Base-by-base conservation (phyloP, 2,329 filamentous ascomycete species). In the Cercospora zeina region DNA sequence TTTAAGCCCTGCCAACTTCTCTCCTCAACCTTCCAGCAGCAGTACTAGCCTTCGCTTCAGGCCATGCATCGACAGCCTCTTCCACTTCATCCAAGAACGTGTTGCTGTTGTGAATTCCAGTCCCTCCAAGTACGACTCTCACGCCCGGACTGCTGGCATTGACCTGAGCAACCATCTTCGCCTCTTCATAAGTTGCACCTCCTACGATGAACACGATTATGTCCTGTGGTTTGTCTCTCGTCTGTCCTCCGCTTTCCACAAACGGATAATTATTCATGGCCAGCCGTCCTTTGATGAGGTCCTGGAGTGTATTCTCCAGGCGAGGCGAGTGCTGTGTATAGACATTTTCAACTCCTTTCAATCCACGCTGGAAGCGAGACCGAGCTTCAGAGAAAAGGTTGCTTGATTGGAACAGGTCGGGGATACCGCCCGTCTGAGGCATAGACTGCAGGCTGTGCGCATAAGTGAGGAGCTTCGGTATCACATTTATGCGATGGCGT, bases 341-440 rank as follows among this genome's bases (percentile, higher is more conserved):
- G 30, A 99, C 95, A 70, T 99, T 99, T 75, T 99, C 96, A 1
- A 99, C 95, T 1, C 95, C 95, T 73, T 97, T 97, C 13, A 99
- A 82, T 0, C 95, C 95, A 27, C 74, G 70, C 72, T 96, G 96
- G 76, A 99, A 92, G 4, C 93, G 87, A 71, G 89, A 91, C 39
- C 91, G 85, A 10, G 93, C 92, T 11, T 90, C 90, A 0, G 91
- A 90, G 77, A 99, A 96, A 67, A 99, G 93, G 4, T 91, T 93
- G 0, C 89, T 86, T 0, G 91, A 89, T 72, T 97, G 93, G 71
- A 99, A 97, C 6, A 97, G 86, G 68, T 97, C 93, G 0, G 91
- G 88, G 61, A 97, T 91, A 4, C 91, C 91, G n/a, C 71, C 73
- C 9, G 89, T 86, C 1, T 88, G 86, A 6, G 75, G 73, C 7